phyloP scores from a whole-genome alignment of 306 rosid species.

The Corylus americana region DNA sequence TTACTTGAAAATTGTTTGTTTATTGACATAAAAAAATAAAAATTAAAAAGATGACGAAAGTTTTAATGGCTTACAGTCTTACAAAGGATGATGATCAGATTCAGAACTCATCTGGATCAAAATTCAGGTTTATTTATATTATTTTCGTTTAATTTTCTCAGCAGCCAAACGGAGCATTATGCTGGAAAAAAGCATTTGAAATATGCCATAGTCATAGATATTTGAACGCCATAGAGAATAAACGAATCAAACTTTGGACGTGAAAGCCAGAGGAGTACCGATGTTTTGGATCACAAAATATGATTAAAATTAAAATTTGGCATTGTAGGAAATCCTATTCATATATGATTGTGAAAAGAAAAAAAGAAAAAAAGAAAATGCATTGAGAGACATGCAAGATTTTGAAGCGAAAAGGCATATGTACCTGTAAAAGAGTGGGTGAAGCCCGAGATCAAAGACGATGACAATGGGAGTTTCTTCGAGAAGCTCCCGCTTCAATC shows the following conservation, averaged over 20 bases:
- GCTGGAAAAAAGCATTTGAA: background rate
- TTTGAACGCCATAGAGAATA: background rate
- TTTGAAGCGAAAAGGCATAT: constrained; percentile 13
- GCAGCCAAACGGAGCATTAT: background rate
- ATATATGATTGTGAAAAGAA: background rate
- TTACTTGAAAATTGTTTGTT: no score
- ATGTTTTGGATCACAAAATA: background rate
- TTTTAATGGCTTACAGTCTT: no score
- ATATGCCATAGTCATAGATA: background rate
- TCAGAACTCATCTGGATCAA: background rate
- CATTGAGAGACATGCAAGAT: constrained; percentile 23
- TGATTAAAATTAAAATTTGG: background rate
- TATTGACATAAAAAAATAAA: no score
- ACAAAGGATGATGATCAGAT: background rate
- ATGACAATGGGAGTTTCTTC: constrained; percentile 30
- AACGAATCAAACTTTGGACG: background rate
- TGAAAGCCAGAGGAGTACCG: background rate
- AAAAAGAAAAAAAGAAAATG: background rate
- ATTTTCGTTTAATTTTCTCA: background rate
- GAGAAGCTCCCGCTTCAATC: constrained; percentile 20
- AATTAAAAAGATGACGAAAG: background rate
- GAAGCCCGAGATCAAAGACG: constrained; percentile 39
- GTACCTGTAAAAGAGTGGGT: constrained; percentile 32
- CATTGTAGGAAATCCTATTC: background rate
- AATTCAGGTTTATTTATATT: background rate